Percentiles rank a stretch among this genome's conserved stretches.
Evolutionary conservation across 73 alveolate species (phyloP).

Genomic region (Tetrahymena thermophila): DNA sequence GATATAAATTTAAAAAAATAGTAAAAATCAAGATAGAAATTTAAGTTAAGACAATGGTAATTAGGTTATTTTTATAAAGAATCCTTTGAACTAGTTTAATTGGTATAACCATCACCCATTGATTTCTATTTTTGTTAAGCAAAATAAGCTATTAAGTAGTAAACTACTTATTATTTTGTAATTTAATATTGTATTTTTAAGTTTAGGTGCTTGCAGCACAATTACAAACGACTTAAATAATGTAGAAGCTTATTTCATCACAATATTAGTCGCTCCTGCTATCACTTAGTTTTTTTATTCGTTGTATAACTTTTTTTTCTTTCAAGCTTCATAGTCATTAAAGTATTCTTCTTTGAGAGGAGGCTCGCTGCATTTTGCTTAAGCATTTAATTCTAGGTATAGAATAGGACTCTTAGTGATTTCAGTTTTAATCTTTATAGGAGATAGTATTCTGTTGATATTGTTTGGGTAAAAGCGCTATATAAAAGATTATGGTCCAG

Average conservation of each 20-base stretch:
- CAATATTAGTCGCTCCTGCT: not conserved
- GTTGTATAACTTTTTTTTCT: not conserved
- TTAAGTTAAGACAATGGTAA: not conserved
- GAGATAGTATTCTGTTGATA: not conserved
- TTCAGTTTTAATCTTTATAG: not conserved
- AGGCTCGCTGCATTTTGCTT: not conserved
- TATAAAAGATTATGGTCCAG: not conserved
- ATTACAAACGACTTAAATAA: not conserved
- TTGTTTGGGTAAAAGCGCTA: not conserved
- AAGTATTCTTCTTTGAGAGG: not conserved
- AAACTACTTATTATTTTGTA: not conserved
- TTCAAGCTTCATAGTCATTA: not conserved
- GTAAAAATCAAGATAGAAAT: not conserved
- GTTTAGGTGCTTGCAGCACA: not conserved
- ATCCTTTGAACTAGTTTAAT: not conserved
- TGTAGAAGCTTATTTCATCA: not conserved
- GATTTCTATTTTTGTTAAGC: not conserved
- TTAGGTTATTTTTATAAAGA: not conserved
- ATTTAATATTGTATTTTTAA: not conserved
- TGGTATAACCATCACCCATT: not conserved
- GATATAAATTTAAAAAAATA: not conserved
- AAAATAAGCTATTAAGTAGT: not conserved
- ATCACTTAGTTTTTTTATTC: not conserved
- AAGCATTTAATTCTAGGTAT: not conserved
- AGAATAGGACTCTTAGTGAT: not conserved